Evolutionary conservation across 768 basidiomycete genomes (phyloP), one percentile per base, ranked within the genome.

Genomic region (Trametes cinnabarina): DNA sequence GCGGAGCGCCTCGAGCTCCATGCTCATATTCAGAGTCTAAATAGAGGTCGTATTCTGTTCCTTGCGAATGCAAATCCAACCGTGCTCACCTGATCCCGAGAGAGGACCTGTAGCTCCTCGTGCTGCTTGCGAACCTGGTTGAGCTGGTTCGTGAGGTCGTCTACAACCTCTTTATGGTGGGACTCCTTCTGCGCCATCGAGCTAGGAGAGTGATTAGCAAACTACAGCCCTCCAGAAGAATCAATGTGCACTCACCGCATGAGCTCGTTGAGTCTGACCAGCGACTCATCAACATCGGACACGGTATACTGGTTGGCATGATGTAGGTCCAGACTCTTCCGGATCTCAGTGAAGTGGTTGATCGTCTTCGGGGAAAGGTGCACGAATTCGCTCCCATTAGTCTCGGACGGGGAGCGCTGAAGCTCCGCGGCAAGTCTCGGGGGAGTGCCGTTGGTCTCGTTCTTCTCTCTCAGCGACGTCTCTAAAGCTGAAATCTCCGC

Each of bases 151-250:
- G 84, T 86, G 61, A 98, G 78, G 30, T 76, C 76, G 40, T 92
- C 86, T 25, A 97, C 88, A 22, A 82, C 69, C 67, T 96, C 92
- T 34, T 85, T 84, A 69, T 98, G 96, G 32, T 85, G 79, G 4
- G 92, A 88, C 71, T 99, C 97, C 71, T 98, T 98, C 75, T 92
- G 88, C 3, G 95, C 95, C 96, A 98, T 98, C 2, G 96, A 92
- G 62, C 94, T 97, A 57, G 12, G 65, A 43, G 44, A 9, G 15
- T 3, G 12, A 4, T 35, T n/a, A 28, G 5, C 17, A 46, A 12
- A 44, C 9, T 19, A 30, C 42, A 40, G 10, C 14, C 22, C 17
- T 35, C 17, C 51, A 47, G 5, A 6, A 19, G 39, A 6, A 11
- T 23, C 30, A 35, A 55, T 14, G 48, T 35, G 47, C 23, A 75